These are phyloP conservation scores for Penicillium sp. DNA, from an alignment of 2,329 filamentous ascomycete genomes.

Conservation along the genomic window DNA sequence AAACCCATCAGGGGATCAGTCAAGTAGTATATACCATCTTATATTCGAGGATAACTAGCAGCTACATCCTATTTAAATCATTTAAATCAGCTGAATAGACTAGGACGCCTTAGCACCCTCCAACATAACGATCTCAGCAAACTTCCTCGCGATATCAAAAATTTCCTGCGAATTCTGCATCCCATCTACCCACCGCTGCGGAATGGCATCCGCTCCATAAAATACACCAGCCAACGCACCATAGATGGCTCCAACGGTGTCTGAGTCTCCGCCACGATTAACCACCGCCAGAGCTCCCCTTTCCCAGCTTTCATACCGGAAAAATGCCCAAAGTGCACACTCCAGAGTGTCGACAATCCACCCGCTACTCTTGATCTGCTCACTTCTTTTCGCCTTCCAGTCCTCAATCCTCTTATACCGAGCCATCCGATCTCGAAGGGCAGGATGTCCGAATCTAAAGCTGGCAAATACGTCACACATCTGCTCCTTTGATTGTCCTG, in stretches of 20 bases:
- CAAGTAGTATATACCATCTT: too few species aligned
- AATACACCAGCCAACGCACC: slow-evolving; percentile 49
- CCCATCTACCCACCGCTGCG: slow-evolving; percentile 33
- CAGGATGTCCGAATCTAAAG: slow-evolving; percentile 17
- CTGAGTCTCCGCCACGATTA: slow-evolving; percentile 50
- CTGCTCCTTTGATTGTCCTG: slow-evolving; percentile 23
- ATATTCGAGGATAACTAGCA: too few species aligned
- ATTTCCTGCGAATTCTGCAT: slow-evolving; percentile 32
- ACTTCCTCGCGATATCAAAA: slow-evolving; percentile 11
- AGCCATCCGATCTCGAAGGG: slow-evolving; percentile 12
- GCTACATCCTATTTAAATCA: too few species aligned
- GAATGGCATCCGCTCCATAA: slow-evolving; percentile 43
- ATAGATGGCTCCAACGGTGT: slow-evolving; percentile 51
- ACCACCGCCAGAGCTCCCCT: slow-evolving; percentile 46
- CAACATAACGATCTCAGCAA: slow-evolving; percentile 2
- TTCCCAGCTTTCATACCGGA: slow-evolving; percentile 41
- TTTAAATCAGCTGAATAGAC: too few species aligned
- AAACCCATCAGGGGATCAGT: too few species aligned
- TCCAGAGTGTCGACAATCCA: slow-evolving; percentile 50
- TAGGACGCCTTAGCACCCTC: too few species aligned
- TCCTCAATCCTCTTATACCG: slow-evolving; percentile 22
- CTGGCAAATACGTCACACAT: slow-evolving; percentile 6
- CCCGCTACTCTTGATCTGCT: slow-evolving; percentile 40
- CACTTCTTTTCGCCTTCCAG: slow-evolving; percentile 28
- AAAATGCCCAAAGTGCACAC: slow-evolving; percentile 49